Conservation (phyloP, 2,329 filamentous ascomycete genomes). For the Phialophora verrucosa region DNA sequence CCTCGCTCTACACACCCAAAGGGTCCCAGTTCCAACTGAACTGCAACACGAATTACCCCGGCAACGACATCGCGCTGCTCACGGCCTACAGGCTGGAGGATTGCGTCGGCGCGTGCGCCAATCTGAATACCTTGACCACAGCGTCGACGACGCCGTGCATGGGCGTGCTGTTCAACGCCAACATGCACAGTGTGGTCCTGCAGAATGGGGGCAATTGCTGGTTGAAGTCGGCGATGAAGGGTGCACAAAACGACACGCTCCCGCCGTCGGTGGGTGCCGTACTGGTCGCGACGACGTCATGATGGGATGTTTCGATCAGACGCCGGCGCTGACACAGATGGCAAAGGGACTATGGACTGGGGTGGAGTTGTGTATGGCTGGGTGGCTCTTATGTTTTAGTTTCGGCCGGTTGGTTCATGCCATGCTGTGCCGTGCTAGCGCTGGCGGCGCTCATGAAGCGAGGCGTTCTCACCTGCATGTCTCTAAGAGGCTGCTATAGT, state of each 20-base stretch:
- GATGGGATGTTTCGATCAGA: neutral
- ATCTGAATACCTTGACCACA: neutral
- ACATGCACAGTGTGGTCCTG: neutral
- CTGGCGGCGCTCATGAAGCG: no score
- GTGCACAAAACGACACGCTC: neutral
- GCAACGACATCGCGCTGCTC: slow-evolving; percentile 1
- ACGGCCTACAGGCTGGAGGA: slow-evolving; percentile 9
- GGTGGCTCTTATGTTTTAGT: no score
- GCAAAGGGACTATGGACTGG: no score
- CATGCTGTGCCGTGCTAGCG: no score
- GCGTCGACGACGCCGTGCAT: neutral
- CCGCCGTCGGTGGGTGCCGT: neutral
- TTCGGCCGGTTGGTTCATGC: no score
- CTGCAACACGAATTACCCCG: slow-evolving; percentile 6
- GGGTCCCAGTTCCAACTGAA: slow-evolving; percentile 7
- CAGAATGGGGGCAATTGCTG: neutral
- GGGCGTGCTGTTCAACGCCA: slow-evolving; percentile 6
- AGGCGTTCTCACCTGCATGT: no score
- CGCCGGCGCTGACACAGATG: no score
- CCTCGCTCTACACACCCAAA: neutral
- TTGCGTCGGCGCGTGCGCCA: slow-evolving; percentile 1
- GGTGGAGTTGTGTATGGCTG: no score
- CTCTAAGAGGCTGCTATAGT: no score
- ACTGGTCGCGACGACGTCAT: neutral
- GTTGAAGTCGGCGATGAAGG: slow-evolving; percentile 1